Conservation (phyloP, 805 yeast species). For the Metschnikowia matae region DNA sequence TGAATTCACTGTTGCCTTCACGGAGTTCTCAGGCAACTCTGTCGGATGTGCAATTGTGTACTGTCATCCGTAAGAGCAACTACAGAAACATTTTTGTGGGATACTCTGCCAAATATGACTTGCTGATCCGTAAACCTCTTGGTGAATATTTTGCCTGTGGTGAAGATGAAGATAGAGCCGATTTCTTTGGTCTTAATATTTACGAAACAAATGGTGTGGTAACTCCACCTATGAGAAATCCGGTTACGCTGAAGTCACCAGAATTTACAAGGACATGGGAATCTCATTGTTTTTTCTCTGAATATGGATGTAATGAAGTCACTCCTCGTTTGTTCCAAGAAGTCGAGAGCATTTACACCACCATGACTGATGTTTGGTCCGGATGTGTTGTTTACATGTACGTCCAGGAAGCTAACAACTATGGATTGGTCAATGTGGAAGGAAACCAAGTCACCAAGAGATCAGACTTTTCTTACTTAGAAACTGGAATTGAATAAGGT, state of each 20-base stretch:
- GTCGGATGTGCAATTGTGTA: slow-evolving; percentile 24
- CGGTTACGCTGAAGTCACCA: slow-evolving; percentile 64
- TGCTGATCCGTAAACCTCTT: slow-evolving; percentile 56
- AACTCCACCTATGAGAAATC: slow-evolving; percentile 50
- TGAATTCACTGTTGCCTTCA: slow-evolving; percentile 24
- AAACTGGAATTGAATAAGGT: slow-evolving; percentile 43
- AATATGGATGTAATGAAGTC: slow-evolving; percentile 74
- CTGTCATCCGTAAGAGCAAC: slow-evolving; percentile 45
- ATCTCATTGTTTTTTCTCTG: slow-evolving; percentile 77
- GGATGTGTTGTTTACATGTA: slow-evolving; percentile 90
- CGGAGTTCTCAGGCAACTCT: slow-evolving; percentile 18
- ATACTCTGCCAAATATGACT: slow-evolving; percentile 77
- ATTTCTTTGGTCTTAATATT: slow-evolving; percentile 86
- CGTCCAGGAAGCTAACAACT: slow-evolving; percentile 69
- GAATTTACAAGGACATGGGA: slow-evolving; percentile 59
- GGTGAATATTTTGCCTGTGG: slow-evolving; percentile 82
- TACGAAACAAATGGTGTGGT: slow-evolving; percentile 92
- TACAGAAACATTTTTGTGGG: slow-evolving; percentile 77
- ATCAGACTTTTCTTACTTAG: slow-evolving; percentile 52
- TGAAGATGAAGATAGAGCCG: slow-evolving; percentile 58
- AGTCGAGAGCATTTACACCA: slow-evolving; percentile 59
- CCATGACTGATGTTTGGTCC: slow-evolving; percentile 81
- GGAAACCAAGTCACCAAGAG: slow-evolving; percentile 52
- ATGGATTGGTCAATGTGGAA: slow-evolving; percentile 63
- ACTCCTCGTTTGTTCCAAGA: slow-evolving; percentile 70